Evolutionary conservation across 345 rosid genomes (phyloP).

Genomic region (Citrus glauca): DNA sequence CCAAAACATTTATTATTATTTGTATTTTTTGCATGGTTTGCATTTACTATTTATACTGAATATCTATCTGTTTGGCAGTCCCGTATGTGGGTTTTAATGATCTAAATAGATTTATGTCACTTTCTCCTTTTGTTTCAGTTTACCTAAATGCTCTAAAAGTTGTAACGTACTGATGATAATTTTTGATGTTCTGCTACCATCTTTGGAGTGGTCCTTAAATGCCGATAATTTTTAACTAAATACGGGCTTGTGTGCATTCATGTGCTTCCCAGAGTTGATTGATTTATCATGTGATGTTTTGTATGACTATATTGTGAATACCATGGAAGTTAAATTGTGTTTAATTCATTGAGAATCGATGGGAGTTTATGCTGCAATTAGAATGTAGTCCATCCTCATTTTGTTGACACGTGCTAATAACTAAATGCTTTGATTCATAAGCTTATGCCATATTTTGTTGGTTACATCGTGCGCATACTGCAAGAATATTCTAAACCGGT

Average conservation of each 20-base stretch:
- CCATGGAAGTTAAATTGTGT: not conserved
- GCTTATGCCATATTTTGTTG: not conserved
- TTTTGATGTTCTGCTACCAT: not conserved
- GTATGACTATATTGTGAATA: not conserved
- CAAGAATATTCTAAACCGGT: not conserved
- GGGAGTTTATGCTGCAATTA: not conserved
- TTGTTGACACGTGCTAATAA: not conserved
- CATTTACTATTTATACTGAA: not conserved
- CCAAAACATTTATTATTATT: not conserved
- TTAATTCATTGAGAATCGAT: not conserved
- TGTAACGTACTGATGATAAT: not conserved
- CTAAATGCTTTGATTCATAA: not conserved
- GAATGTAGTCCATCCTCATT: not conserved
- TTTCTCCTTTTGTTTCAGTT: not conserved
- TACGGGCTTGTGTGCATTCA: not conserved
- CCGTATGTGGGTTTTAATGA: not conserved
- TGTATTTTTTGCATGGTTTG: not conserved
- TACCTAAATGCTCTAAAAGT: not conserved
- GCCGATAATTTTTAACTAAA: not conserved
- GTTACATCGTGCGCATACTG: not conserved
- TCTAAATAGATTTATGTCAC: constrained; percentile 1
- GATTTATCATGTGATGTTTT: not conserved
- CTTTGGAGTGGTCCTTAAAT: not conserved
- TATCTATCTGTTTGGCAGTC: not conserved
- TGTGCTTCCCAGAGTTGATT: not conserved